These are phyloP conservation scores for Alternaria angustiovoidea DNA, from an alignment of 2,329 filamentous ascomycete species.

Conservation along the genomic window DNA sequence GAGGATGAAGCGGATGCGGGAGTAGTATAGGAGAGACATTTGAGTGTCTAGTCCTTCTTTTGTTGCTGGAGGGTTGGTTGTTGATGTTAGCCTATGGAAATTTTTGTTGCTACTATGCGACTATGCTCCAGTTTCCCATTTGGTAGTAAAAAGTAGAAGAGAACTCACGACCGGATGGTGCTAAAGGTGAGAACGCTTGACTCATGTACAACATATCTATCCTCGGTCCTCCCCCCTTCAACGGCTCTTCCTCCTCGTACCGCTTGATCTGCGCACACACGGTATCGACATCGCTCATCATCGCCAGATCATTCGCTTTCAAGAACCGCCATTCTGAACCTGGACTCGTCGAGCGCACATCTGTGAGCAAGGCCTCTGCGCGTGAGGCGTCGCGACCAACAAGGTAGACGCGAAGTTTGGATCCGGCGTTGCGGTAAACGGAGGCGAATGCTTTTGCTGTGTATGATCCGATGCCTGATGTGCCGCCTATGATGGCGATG, in stretches of 20 bases:
- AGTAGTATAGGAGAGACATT: constrained; percentile 46
- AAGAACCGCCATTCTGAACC: constrained; percentile 47
- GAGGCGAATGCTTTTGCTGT: constrained; percentile 26
- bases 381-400: constrained; percentile 51
- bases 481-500: constrained; percentile 31
- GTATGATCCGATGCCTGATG: constrained; percentile 39
- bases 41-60: constrained; percentile 49
- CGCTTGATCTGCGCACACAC: constrained; percentile 38
- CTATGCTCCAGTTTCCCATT: too few relatives aligned
- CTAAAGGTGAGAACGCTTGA: constrained; percentile 37
- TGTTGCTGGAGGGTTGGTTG: constrained; percentile 34
- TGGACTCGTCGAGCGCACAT: constrained; percentile 39
- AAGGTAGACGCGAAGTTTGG: constrained; percentile 52
- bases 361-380: constrained; percentile 37
- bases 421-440: constrained; percentile 13
- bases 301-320: constrained; percentile 39
- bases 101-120: too few relatives aligned
- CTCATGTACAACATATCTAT: constrained; percentile 48
- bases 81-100: not conserved
- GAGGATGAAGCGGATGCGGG: constrained; percentile 50
- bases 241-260: constrained; percentile 31
- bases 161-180: constrained; percentile 57
- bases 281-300: constrained; percentile 48
- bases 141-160: too few relatives aligned
- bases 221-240: constrained; percentile 28